Conservation (phyloP, 345 rosid species). For the Combretum micranthum region DNA sequence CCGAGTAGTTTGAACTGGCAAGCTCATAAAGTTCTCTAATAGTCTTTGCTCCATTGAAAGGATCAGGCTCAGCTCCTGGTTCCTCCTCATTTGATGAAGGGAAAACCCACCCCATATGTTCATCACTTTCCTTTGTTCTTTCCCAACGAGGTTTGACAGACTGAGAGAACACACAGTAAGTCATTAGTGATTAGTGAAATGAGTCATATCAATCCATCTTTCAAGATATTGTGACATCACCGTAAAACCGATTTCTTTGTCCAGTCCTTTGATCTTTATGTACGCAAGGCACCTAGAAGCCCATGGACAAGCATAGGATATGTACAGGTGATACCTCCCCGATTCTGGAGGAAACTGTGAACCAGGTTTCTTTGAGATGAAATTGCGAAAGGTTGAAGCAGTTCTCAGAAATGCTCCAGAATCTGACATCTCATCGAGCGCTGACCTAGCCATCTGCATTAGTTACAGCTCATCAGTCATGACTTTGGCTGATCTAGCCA, state of each 20-base stretch:
- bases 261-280: conserved; percentile 83
- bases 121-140: conserved; percentile 74
- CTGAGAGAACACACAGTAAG: conserved; percentile 24
- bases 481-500: no score
- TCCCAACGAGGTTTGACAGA: conserved; percentile 86
- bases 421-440: conserved; percentile 63
- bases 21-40: conserved; percentile 74
- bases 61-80: conserved; percentile 69
- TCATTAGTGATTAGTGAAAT: neutral
- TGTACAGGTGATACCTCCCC: conserved; percentile 87
- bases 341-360: conserved; percentile 74
- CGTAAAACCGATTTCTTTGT: conserved; percentile 65
- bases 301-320: conserved; percentile 98
- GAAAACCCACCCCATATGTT: conserved; percentile 93
- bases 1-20: conserved; percentile 66
- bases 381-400: conserved; percentile 78
- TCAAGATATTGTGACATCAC: conserved; percentile 17
- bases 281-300: conserved; percentile 81
- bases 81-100: conserved; percentile 52
- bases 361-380: conserved; percentile 46
- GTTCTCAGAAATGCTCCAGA: conserved; percentile 71
- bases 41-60: conserved; percentile 67
- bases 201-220: neutral
- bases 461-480: neutral
- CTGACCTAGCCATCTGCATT: conserved; percentile 65